Evolutionary conservation across 2,329 filamentous ascomycete genomes (phyloP).

Genomic region (Ilyonectria sp.): DNA sequence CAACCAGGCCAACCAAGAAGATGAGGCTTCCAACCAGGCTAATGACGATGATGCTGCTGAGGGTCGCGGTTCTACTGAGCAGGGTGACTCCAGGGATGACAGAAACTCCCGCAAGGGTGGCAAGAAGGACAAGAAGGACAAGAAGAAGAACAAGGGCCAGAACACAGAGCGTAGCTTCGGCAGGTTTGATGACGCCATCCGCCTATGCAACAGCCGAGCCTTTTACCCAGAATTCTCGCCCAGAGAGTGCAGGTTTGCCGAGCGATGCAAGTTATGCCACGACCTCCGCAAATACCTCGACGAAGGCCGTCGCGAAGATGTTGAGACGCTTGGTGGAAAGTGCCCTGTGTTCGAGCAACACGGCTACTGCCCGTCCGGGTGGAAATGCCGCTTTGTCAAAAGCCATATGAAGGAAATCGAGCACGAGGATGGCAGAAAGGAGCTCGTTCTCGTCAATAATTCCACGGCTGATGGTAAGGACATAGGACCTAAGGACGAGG

Average conservation of each 20-base stretch:
- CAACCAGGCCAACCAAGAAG: slow-evolving; percentile 45
- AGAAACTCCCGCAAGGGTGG: slow-evolving; percentile 62
- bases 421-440: slow-evolving; percentile 84
- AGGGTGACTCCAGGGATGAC: slow-evolving; percentile 67
- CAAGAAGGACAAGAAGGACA: slow-evolving; percentile 59
- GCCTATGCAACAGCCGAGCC: slow-evolving; percentile 82
- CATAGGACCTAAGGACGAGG: slow-evolving; percentile 53
- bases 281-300: slow-evolving; percentile 88
- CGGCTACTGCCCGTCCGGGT: slow-evolving; percentile 86
- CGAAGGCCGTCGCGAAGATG: slow-evolving; percentile 85
- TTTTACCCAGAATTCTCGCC: slow-evolving; percentile 87
- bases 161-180: slow-evolving; percentile 89
- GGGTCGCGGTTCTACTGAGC: slow-evolving; percentile 53
- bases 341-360: slow-evolving; percentile 87
- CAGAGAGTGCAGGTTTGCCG: slow-evolving; percentile 81
- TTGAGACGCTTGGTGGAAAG: slow-evolving; percentile 81
- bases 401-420: slow-evolving; percentile 89
- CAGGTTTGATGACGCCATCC: slow-evolving; percentile 81
- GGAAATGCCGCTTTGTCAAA: slow-evolving; percentile 93
- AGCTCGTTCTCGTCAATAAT: slow-evolving; percentile 76
- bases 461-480: slow-evolving; percentile 46
- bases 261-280: slow-evolving; percentile 86
- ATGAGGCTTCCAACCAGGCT: slow-evolving; percentile 42
- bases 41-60: slow-evolving; percentile 66
- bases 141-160: slow-evolving; percentile 73